Conservation (phyloP, 2,329 filamentous ascomycete species). For the Harringtonia lauricola region DNA sequence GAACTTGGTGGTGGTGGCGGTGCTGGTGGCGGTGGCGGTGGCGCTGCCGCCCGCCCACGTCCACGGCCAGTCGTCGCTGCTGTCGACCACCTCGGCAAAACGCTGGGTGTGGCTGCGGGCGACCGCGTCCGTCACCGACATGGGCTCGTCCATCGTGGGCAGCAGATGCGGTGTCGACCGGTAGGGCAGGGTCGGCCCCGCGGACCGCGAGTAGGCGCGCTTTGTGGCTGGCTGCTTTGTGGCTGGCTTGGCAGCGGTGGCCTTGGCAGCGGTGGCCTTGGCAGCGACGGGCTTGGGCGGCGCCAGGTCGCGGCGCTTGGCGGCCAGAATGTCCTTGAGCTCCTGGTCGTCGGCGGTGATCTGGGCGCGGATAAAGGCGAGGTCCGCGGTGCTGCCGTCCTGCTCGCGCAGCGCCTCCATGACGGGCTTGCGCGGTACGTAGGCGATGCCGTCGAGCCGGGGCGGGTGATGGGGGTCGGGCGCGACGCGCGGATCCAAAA, state of each 20-base stretch:
- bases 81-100: conserved; percentile 6
- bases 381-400: conserved; percentile 29
- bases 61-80: conserved; percentile 6
- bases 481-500: conserved; percentile 53
- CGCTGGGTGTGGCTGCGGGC: neutral
- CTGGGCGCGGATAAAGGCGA: conserved; percentile 71
- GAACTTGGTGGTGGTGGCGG: neutral
- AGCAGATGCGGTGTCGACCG: conserved; percentile 24
- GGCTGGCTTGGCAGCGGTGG: neutral
- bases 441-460: conserved; percentile 49
- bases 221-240: conserved; percentile 1
- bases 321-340: conserved; percentile 59
- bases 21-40: too few relatives aligned
- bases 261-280: neutral
- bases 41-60: neutral
- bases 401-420: conserved; percentile 58
- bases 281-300: neutral
- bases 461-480: conserved; percentile 44
- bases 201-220: neutral
- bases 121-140: conserved; percentile 25
- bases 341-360: conserved; percentile 67
- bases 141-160: conserved; percentile 25
- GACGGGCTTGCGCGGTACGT: conserved; percentile 62
- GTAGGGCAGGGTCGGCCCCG: conserved; percentile 23
- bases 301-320: conserved; percentile 30